phyloP scores from a whole-genome alignment of 306 rosid genomes.

The Cucurbita maxima region DNA sequence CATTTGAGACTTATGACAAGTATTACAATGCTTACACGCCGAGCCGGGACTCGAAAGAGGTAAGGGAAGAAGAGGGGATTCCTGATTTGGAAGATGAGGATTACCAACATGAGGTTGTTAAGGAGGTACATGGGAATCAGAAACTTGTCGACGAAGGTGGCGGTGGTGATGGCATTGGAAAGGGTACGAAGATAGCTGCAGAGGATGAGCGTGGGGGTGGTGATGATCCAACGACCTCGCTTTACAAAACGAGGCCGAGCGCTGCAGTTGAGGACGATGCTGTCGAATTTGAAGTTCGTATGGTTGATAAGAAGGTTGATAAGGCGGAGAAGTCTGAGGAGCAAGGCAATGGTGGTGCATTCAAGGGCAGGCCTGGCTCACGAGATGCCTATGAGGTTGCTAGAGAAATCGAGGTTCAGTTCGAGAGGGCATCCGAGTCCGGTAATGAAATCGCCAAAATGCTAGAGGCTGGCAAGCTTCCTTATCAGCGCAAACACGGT shows the following conservation, averaged over 20 bases:
- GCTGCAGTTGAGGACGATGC: constrained; percentile 25
- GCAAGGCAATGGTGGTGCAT: constrained; percentile 27
- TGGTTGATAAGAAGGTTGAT: constrained; percentile 63
- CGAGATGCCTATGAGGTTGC: constrained; percentile 56
- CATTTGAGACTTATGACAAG: constrained; percentile 33
- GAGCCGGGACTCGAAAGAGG: constrained; percentile 60
- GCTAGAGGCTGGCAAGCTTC: constrained; percentile 78
- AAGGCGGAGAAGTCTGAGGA: constrained; percentile 45
- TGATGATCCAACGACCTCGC: constrained; percentile 16
- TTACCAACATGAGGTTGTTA: constrained; percentile 59
- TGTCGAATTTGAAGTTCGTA: constrained; percentile 41
- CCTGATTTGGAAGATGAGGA: constrained; percentile 92
- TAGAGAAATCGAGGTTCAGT: constrained; percentile 57
- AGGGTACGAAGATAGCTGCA: constrained; percentile 12
- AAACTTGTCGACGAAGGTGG: constrained; percentile 25
- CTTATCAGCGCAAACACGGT: constrained; percentile 42
- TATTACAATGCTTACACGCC: constrained; percentile 45
- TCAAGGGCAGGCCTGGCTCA: constrained; percentile 31
- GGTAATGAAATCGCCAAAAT: constrained; percentile 51
- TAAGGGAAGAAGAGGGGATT: constrained; percentile 88
- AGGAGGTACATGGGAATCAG: constrained; percentile 56
- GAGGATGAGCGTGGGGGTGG: constrained; percentile 9
- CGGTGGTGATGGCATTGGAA: constrained; percentile 3
- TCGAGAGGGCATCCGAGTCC: constrained; percentile 66
- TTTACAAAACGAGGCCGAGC: constrained; percentile 31